These are phyloP conservation scores for Boletus patriciae DNA, from an alignment of 768 basidiomycete genomes.

Conservation along the genomic window DNA sequence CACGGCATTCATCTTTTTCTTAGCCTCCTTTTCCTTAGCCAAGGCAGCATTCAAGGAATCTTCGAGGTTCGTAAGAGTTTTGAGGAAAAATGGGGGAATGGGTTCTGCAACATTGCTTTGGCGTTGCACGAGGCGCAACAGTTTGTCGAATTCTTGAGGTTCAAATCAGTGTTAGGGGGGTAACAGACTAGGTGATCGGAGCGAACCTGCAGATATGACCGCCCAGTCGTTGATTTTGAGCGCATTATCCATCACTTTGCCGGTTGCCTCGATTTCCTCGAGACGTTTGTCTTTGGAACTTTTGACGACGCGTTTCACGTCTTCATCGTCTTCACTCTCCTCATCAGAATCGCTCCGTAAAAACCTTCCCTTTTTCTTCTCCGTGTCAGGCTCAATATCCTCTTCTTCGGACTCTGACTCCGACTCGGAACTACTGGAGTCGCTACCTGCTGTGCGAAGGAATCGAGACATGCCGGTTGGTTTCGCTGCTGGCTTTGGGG, in stretches of 20 bases:
- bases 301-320: slow-evolving; percentile 64
- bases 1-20: slow-evolving; percentile 95
- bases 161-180: slow-evolving; percentile 5
- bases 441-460: slow-evolving; percentile 62
- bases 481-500: slow-evolving; percentile 37
- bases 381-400: slow-evolving; percentile 50
- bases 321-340: slow-evolving; percentile 67
- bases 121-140: slow-evolving; percentile 84
- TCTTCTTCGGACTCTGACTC: slow-evolving; percentile 55
- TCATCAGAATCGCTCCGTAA: slow-evolving; percentile 47
- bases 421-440: slow-evolving; percentile 54
- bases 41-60: slow-evolving; percentile 68
- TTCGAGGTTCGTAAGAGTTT: slow-evolving; percentile 74
- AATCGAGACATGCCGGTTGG: slow-evolving; percentile 68
- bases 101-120: slow-evolving; percentile 85
- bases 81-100: slow-evolving; percentile 83
- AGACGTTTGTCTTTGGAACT: slow-evolving; percentile 90
- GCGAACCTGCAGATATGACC: slow-evolving; percentile 80
- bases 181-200: not conserved
- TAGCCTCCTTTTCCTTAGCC: slow-evolving; percentile 83
- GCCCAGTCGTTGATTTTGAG: slow-evolving; percentile 98
- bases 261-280: slow-evolving; percentile 93
- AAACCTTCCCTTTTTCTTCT: slow-evolving; percentile 44
- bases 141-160: slow-evolving; percentile 90
- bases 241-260: slow-evolving; percentile 91